A percentile compares a stretch with the other conserved stretches of the same genome.
Evolutionary conservation across 805 yeast genomes (phyloP).

Genomic region (Kodamaea kakaduensis): DNA sequence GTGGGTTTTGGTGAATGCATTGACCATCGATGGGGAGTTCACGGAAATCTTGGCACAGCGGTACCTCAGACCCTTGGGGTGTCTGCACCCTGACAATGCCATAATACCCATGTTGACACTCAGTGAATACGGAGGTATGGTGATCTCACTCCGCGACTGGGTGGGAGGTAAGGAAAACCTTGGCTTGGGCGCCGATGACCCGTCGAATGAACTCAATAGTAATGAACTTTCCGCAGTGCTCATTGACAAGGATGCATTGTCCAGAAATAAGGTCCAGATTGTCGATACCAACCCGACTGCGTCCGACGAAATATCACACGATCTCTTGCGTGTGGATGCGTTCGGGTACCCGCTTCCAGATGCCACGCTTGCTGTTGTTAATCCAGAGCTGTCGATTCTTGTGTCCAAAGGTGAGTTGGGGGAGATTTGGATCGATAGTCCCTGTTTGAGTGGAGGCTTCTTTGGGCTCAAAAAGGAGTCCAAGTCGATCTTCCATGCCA

Average conservation of each 20-base stretch:
- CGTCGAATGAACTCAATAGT: constrained; percentile 28
- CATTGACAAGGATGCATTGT: constrained; percentile 68
- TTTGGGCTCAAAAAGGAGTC: constrained; percentile 70
- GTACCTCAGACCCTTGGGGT: constrained; percentile 89
- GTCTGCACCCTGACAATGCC: constrained; percentile 66
- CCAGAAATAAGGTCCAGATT: constrained; percentile 67
- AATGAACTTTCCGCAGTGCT: constrained; percentile 59
- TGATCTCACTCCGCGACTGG: constrained; percentile 89
- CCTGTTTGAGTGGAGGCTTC: constrained; percentile 85
- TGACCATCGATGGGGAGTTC: constrained; percentile 90
- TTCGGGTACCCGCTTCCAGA: constrained; percentile 95
- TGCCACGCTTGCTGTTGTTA: constrained; percentile 88
- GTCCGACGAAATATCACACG: constrained; percentile 38
- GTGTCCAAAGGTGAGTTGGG: constrained; percentile 81
- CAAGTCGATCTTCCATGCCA: constrained; percentile 73
- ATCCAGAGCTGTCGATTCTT: constrained; percentile 81
- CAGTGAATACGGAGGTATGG: constrained; percentile 95
- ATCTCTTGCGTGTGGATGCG: constrained; percentile 68
- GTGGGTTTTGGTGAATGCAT: constrained; percentile 87
- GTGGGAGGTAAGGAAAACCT: constrained; percentile 63
- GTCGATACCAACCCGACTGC: constrained; percentile 55
- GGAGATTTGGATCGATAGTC: constrained; percentile 96
- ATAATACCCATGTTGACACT: constrained; percentile 86
- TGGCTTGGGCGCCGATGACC: constrained; percentile 40
- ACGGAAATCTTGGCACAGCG: constrained; percentile 83